Base-by-base conservation (phyloP, 2,329 filamentous ascomycete species). In the Bipolaris gigantea region DNA sequence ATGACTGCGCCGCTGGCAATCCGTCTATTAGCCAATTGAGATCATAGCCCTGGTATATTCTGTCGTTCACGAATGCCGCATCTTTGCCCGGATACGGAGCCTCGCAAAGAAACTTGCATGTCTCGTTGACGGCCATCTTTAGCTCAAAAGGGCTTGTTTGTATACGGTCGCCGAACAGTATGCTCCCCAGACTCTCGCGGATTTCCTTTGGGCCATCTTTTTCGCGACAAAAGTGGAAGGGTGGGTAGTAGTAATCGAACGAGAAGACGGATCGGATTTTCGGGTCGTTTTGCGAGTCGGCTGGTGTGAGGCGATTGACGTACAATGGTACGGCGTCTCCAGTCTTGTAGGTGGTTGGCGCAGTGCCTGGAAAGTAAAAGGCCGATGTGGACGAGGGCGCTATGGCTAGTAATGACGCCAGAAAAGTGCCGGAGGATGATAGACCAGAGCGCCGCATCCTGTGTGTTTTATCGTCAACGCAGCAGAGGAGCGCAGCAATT, bases 21-120 rank as follows among this genome's bases (percentile, higher is more conserved):
- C 94, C 93, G 74, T 99, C 94, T 35, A 99, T 88, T 48, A 99
- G 81, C 91, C 93, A 97, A 74, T 97, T 97, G 66, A 97, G 77
- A 66, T 92, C 93, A 76, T 96, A 97, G 32, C 89, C 90, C 72
- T 95, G 85, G 69, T 81, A 80, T 73, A 99, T 96, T 66, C 87
- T 85, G 64, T 82, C 81, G 72, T 94, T 96, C 58, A 96, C 88
- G 60, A 96, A 97, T 48, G 85, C 81, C 18, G 90, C 85, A 48
- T 87, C 85, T 16, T 82, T 80, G 27, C 84, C 77, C 40, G 89
- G 81, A 70, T 87, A 88, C 19, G 86, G 89, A 36, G 82, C 81
- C 38, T 83, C 80, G 75, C 94, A 99, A 3, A 96, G 80, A 15
- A 83, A 75, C 74, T 93, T 94, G 80, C 94, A 99, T 0, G 87